These are phyloP conservation scores for Plasmodium falciparum DNA, from an alignment of 169 alveolate species.

Conservation along the genomic window DNA sequence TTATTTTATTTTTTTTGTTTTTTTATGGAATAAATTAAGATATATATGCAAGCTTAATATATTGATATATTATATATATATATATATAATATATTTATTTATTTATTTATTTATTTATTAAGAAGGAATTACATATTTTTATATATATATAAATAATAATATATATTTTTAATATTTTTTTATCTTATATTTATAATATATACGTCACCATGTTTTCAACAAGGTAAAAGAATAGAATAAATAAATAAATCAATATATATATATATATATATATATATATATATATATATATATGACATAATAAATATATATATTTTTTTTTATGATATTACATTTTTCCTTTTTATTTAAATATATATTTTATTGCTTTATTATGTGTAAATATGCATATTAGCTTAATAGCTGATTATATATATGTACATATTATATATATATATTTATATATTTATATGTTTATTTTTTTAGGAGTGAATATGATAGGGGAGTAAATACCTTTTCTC, in stretches of 20 bases:
- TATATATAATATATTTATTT: too few species aligned
- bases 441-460: background rate
- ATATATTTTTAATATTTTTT: too few species aligned
- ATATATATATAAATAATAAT: too few species aligned
- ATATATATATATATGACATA: background rate
- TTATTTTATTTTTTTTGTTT: too few species aligned
- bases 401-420: background rate
- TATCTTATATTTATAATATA: too few species aligned
- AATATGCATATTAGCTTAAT: background rate
- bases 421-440: background rate
- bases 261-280: background rate
- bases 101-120: too few species aligned
- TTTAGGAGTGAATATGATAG: slow-evolving; percentile 98
- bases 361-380: background rate
- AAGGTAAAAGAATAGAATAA: slow-evolving; percentile 25
- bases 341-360: background rate
- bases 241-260: too few species aligned
- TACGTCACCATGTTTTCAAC: slow-evolving; percentile 60
- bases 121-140: too few species aligned
- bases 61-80: too few species aligned
- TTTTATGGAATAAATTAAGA: too few species aligned
- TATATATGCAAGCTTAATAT: too few species aligned
- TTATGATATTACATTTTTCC: background rate
- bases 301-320: too few species aligned
- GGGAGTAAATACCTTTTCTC: slow-evolving; percentile 98